Evolutionary conservation across 495 filamentous ascomycete genomes (phyloP).

Genomic region (Cenococcum geophilum): DNA sequence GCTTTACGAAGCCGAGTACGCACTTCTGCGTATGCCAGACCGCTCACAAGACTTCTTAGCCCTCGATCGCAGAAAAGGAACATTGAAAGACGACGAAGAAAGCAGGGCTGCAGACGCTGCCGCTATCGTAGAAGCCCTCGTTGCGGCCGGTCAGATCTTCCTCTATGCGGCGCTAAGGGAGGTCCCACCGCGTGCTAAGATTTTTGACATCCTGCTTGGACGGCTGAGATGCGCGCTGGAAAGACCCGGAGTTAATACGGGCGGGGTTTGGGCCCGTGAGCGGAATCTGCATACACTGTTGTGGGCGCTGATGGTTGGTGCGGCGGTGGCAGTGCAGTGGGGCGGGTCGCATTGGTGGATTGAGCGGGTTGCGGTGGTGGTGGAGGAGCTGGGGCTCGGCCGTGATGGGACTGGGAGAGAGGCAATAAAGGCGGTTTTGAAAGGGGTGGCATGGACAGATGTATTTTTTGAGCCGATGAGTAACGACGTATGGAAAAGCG

Average conservation of each 20-base stretch:
- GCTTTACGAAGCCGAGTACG: constrained; percentile 25
- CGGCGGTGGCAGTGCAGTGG: constrained; percentile 4
- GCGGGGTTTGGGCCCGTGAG: constrained; percentile 15
- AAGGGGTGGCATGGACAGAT: constrained; percentile 23
- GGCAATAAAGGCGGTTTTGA: constrained; percentile 7
- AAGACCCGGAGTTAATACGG: constrained; percentile 3
- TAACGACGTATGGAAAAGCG: constrained; percentile 10
- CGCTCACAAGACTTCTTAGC: constrained; percentile 20
- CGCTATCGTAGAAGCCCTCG: constrained; percentile 17
- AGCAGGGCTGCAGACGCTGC: constrained; percentile 12
- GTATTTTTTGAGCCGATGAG: constrained; percentile 14
- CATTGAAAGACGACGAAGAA: neutral
- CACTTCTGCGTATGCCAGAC: constrained; percentile 14
- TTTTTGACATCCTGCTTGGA: constrained; percentile 22
- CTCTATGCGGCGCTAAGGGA: constrained; percentile 19
- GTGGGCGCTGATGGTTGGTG: constrained; percentile 21
- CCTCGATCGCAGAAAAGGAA: constrained; percentile 7
- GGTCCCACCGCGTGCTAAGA: constrained; percentile 14
- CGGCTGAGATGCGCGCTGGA: constrained; percentile 13
- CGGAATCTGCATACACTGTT: constrained; percentile 21
- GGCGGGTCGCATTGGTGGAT: constrained; percentile 15
- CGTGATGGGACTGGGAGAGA: neutral
- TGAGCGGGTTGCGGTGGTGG: constrained; percentile 6
- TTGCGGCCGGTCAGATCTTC: constrained; percentile 20
- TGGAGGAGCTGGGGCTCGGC: constrained; percentile 5